phyloP scores from a whole-genome alignment of 2,329 filamentous ascomycete species.

The Colletotrichum cuscutae region DNA sequence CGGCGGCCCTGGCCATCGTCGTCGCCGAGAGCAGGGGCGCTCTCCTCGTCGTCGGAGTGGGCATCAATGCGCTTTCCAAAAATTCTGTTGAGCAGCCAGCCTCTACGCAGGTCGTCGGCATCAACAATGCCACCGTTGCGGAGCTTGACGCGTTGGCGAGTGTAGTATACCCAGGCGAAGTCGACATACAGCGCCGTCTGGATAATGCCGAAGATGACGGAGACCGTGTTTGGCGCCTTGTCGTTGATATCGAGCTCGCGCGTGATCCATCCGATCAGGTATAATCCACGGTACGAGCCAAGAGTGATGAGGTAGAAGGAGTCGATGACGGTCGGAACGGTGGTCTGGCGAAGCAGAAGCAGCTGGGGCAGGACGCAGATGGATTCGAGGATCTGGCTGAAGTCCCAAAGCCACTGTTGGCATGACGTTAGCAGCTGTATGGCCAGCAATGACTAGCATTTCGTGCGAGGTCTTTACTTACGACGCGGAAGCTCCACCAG shows the following conservation, averaged over 20 bases:
- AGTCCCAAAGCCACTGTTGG: slow-evolving; percentile 80
- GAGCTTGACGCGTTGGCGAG: slow-evolving; percentile 92
- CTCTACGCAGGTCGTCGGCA: slow-evolving; percentile 84
- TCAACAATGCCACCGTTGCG: slow-evolving; percentile 89
- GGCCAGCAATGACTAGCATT: neutral
- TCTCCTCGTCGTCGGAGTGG: slow-evolving; percentile 70
- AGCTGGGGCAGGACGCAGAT: slow-evolving; percentile 92
- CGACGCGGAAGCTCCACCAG: slow-evolving; percentile 61
- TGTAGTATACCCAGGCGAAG: slow-evolving; percentile 98
- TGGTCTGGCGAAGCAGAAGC: slow-evolving; percentile 91
- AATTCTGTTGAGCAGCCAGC: slow-evolving; percentile 84
- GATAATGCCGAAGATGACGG: slow-evolving; percentile 86
- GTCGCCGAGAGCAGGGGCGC: slow-evolving; percentile 58
- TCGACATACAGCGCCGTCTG: slow-evolving; percentile 93
- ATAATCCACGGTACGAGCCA: slow-evolving; percentile 87
- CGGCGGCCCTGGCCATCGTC: slow-evolving; percentile 39
- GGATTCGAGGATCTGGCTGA: slow-evolving; percentile 92
- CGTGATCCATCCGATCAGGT: slow-evolving; percentile 91
- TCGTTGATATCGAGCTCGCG: slow-evolving; percentile 70
- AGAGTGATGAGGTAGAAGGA: slow-evolving; percentile 94
- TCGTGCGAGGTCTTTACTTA: slow-evolving; percentile 45
- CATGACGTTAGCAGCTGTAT: slow-evolving; percentile 32
- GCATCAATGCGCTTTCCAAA: slow-evolving; percentile 70
- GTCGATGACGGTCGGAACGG: slow-evolving; percentile 93
- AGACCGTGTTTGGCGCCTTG: slow-evolving; percentile 73